Percentiles rank a stretch among this genome's conserved stretches.
Evolutionary conservation across 257 asterid species (phyloP).

Genomic region (Nicotiana otophora): DNA sequence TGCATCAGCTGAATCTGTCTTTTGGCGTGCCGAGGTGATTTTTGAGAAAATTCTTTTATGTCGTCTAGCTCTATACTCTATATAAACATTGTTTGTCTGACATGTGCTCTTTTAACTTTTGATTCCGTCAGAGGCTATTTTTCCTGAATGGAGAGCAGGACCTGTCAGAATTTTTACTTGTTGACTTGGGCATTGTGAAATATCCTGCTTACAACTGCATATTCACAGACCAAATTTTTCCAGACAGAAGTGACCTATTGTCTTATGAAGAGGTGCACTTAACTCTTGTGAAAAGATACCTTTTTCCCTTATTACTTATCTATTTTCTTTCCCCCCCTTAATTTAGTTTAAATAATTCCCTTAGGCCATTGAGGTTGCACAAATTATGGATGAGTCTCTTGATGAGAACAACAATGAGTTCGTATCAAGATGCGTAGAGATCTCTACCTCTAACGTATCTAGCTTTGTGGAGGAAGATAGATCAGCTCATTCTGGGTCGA

Average conservation of each 20-base stretch:
- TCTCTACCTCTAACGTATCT: constrained; percentile 45
- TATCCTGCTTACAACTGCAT: constrained; percentile 83
- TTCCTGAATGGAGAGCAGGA: constrained; percentile 95
- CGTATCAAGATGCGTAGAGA: constrained; percentile 67
- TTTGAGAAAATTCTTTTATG: constrained; percentile 1
- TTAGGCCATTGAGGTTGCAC: constrained; percentile 91
- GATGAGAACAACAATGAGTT: constrained; percentile 50
- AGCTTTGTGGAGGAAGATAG: constrained; percentile 30
- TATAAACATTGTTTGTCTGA: constrained; percentile 2
- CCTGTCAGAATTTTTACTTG: constrained; percentile 81
- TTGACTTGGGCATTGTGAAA: constrained; percentile 77
- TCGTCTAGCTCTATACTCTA: background rate
- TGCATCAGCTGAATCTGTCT: constrained; percentile 58
- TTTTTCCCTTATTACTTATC: background rate
- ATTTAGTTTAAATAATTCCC: constrained; percentile 15
- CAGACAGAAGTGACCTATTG: constrained; percentile 56
- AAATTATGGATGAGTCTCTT: constrained; percentile 74
- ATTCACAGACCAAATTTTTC: constrained; percentile 50
- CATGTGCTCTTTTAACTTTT: constrained; percentile 14
- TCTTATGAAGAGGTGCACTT: constrained; percentile 79
- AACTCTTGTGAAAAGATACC: constrained; percentile 3
- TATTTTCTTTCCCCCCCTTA: background rate
- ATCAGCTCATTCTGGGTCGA: constrained; percentile 37
- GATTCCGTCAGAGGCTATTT: constrained; percentile 75
- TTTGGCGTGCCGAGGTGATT: constrained; percentile 94